A percentile compares a stretch with the other conserved stretches of the same genome.
These are phyloP conservation scores for Kwoniella europaea DNA, from an alignment of 768 basidiomycete genomes.

Conservation along the genomic window DNA sequence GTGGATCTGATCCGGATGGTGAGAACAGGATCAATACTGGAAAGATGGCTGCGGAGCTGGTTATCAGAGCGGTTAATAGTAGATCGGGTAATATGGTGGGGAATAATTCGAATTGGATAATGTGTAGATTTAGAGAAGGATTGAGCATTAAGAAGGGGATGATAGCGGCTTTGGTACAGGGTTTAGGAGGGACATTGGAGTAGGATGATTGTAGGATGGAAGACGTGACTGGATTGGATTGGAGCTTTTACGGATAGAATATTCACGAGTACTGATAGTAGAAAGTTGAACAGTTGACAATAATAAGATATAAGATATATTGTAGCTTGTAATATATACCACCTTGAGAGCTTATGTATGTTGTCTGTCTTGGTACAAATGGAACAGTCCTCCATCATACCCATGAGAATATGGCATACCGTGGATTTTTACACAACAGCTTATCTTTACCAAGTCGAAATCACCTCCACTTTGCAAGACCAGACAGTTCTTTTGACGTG, in stretches of 20 bases:
- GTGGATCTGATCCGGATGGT: constrained; percentile 47
- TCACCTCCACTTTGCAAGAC: constrained; percentile 10
- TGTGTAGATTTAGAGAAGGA: constrained; percentile 51
- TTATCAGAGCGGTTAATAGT: constrained; percentile 44
- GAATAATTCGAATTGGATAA: constrained; percentile 38
- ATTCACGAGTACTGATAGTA: background rate
- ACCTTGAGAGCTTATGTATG: background rate
- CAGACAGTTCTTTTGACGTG: background rate
- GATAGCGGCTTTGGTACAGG: constrained; percentile 44
- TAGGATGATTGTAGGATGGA: constrained; percentile 3
- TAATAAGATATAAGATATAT: constrained; percentile 1
- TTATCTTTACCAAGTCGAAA: background rate
- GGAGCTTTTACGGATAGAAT: no score
- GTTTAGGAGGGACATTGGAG: constrained; percentile 50
- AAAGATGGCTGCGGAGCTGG: constrained; percentile 55
- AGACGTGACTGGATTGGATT: no score
- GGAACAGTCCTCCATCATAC: no score
- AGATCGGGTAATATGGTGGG: constrained; percentile 19
- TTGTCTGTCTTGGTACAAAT: background rate
- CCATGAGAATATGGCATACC: no score
- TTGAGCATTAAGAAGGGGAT: constrained; percentile 49
- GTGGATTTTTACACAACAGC: no score
- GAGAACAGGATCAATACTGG: constrained; percentile 57
- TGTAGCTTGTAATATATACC: background rate
- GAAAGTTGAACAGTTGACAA: background rate